A percentile compares a stretch with the other conserved stretches of the same genome.
phyloP scores from a whole-genome alignment of 768 basidiomycete species.

The Boletales sp. region DNA sequence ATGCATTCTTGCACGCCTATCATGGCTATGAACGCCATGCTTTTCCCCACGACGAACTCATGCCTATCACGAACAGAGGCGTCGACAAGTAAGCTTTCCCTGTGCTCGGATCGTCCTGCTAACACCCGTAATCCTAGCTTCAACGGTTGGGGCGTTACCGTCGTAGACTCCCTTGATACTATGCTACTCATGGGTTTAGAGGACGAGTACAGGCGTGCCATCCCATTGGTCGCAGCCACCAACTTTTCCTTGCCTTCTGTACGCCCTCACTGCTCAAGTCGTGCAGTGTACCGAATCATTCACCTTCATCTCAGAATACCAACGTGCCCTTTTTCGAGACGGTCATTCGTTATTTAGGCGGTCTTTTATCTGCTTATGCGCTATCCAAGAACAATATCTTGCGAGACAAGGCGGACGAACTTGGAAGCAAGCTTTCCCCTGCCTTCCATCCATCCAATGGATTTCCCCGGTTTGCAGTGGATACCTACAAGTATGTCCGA shows the following conservation, averaged over 20 bases:
- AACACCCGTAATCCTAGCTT: slow-evolving; percentile 43
- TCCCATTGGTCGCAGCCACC: slow-evolving; percentile 47
- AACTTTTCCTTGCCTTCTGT: slow-evolving; percentile 50
- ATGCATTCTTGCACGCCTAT: slow-evolving; percentile 67
- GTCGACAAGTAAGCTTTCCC: slow-evolving; percentile 47
- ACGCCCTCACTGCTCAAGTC: slow-evolving; percentile 5
- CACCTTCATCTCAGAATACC: slow-evolving; percentile 23
- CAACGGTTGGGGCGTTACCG: slow-evolving; percentile 77
- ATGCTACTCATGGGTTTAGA: slow-evolving; percentile 77
- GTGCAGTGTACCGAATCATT: background rate
- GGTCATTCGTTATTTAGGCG: slow-evolving; percentile 86
- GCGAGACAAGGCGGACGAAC: slow-evolving; percentile 70
- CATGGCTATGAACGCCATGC: slow-evolving; percentile 60
- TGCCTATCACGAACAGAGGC: slow-evolving; percentile 45
- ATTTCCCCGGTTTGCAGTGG: slow-evolving; percentile 66
- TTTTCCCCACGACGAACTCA: slow-evolving; percentile 60
- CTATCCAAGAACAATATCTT: slow-evolving; percentile 61
- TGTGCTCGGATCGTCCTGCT: background rate
- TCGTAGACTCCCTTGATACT: slow-evolving; percentile 82
- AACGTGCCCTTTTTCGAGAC: slow-evolving; percentile 73
- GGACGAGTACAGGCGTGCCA: slow-evolving; percentile 63
- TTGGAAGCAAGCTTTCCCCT: slow-evolving; percentile 68
- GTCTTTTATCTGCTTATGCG: slow-evolving; percentile 79
- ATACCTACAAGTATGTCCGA: slow-evolving; percentile 52
- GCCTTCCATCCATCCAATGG: slow-evolving; percentile 69